Evolutionary conservation across 371 early-diverging fungal species (phyloP), one percentile per base, ranked within the genome.

Genomic region (Encephalitozoon hellem): DNA sequence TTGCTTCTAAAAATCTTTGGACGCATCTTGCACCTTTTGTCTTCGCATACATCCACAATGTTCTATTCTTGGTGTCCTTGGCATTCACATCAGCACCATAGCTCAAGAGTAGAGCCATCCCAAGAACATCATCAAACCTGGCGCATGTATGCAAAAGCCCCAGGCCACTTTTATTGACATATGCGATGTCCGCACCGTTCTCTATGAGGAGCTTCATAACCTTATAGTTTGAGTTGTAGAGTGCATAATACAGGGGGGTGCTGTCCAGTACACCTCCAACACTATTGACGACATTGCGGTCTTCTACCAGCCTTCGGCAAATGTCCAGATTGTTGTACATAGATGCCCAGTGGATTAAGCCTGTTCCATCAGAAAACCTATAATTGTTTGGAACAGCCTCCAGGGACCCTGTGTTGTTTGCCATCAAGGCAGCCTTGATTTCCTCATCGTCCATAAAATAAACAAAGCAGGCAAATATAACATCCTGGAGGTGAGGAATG

Each of bases 211-310:
- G 54, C 21, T 52, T n/a, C 21, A 69, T 64, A 4, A 52, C 43
- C 23, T 47, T 74, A 28, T 74, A 66, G 54, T 73, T 78, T 11
- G 23, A 30, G 42, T 78, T 78, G 43, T 78, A 78, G 0, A 65
- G 18, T 39, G 74, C 73, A 74, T 69, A 78, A 15, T 59, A 51
- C 4, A 78, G 9, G 32, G 79, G 79, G 1, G 69, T 64, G 42
- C 74, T 74, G 4, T 49, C 28, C 15, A 59, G 65, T 21, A 21
- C 47, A 4, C 79, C 79, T 12, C 79, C 79, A 12, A 34, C 30
- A 26, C 34, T 34, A 55, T 78, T 51, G 18, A 74, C 30, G 9
- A n/a, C 11, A 12, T 12, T 21, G 18, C 15, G 32, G 6, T n/a
- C 0, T 9, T 34, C 25, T 18, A 67, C 15, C 32, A 34, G 4